Evolutionary conservation across 1,139 yeast species (phyloP), one percentile per base, ranked within the genome.

Genomic region (Candida sojae): DNA sequence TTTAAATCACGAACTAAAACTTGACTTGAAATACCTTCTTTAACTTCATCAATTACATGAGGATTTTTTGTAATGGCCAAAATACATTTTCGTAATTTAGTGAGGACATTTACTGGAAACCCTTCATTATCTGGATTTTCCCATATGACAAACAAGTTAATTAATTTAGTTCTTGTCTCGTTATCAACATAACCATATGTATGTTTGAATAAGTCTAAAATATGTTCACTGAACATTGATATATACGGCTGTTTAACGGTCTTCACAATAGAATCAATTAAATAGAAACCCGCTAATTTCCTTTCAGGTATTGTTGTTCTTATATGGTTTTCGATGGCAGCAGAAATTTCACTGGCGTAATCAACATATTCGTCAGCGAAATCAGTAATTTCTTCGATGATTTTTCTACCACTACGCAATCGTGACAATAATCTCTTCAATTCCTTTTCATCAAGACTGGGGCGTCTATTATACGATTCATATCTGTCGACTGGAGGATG

Each of bases 191-290:
- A 61, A 40, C 69, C 57, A 54, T 73, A 75, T 2, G 75, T 65
- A 40, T 70, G 57, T 46, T 62, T 61, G 58, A 64, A 71, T 43
- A 75, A 55, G 48, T 66, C 64, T 31, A 17, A 17, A 17, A 17
- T 17, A 17, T 17, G 21, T 17, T 60, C 53, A 33, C 71, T 68
- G 55, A 75, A 73, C 41, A 73, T 55, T 38, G 71, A 53, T 53
- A 71, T 73, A 57, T 73, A 75, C 5, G 80, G 80, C 49, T 69
- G 72, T 11, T 79, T 79, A 39, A 74, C 63, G 57, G 67, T 73
- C 55, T 75, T 75, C 55, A 73, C 64, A 23, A 75, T 71, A 37
- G 75, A 69, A 57, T 75, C 80, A 57, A 75, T 55, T 42, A 75
- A 58, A 54, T 75, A 75, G 45, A 75, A 62, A 13, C 71, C 61